Percentiles rank a stretch among this genome's conserved stretches.
Evolutionary conservation across 305 asterid genomes (phyloP).

Genomic region (Fraxinus paxiana): DNA sequence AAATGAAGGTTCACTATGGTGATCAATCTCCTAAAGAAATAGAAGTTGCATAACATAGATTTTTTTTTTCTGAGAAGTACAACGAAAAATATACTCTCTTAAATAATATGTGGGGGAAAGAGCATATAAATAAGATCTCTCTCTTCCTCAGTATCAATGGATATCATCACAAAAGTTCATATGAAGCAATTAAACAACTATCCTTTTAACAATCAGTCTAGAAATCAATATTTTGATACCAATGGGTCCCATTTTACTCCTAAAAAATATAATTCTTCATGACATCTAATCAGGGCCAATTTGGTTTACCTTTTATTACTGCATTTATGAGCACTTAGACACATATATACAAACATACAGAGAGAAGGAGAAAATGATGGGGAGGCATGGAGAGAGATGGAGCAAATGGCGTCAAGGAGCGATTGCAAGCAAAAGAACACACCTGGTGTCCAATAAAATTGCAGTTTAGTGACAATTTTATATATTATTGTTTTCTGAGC

Average conservation of each 20-base stretch:
- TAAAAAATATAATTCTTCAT: background rate
- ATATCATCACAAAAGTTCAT: background rate
- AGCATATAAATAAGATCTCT: background rate
- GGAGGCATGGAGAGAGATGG: background rate
- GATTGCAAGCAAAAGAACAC: background rate
- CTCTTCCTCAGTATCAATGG: background rate
- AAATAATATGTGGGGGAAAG: background rate
- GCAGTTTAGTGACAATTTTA: background rate
- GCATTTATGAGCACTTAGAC: background rate
- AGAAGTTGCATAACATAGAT: background rate
- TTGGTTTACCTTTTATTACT: background rate
- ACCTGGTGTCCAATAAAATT: background rate
- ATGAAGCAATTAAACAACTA: background rate
- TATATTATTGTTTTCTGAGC: background rate
- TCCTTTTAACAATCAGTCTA: background rate
- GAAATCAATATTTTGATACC: background rate
- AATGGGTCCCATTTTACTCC: background rate
- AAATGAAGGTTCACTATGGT: background rate
- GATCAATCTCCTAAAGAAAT: background rate
- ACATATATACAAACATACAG: background rate
- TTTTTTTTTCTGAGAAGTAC: background rate
- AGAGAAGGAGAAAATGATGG: background rate
- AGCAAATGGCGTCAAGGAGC: background rate
- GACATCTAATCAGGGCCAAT: background rate
- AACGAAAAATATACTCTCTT: background rate